Conservation (phyloP, 2,329 filamentous ascomycete genomes). For the Aureobasidium sp. region DNA sequence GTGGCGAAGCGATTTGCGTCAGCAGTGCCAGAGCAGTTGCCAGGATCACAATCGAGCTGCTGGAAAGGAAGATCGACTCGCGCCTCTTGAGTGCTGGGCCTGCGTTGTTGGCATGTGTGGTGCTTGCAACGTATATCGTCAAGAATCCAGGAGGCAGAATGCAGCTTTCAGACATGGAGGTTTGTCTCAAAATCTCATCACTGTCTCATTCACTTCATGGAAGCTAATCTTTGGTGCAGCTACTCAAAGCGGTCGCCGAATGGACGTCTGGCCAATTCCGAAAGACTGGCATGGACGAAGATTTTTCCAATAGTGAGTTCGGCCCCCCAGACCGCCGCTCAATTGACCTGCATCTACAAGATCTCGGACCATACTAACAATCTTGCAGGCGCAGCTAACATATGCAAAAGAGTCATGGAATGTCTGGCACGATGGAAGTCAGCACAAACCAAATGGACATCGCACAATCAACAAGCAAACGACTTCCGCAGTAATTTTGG, state of each 20-base stretch:
- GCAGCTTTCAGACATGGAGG: conserved; percentile 8
- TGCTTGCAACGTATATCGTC: conserved; percentile 8
- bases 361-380: neutral
- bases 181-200: no score
- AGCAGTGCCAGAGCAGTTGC: conserved; percentile 4
- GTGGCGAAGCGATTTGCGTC: conserved; percentile 7
- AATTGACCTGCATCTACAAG: no score
- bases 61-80: conserved; percentile 2
- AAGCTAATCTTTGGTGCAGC: neutral
- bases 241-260: neutral
- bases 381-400: neutral
- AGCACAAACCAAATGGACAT: neutral
- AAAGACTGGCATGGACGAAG: conserved; percentile 5
- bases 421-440: neutral
- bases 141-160: conserved; percentile 7
- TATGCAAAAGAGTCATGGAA: neutral
- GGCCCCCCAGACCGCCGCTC: no score
- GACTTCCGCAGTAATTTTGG: neutral
- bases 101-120: neutral
- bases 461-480: neutral
- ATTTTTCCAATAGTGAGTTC: neutral
- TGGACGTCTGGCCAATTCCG: neutral
- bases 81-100: neutral
- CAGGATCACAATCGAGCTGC: neutral
- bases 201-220: no score